Evolutionary conservation across 108 stramenopile species (phyloP), one percentile per base, ranked within the genome.

Genomic region (Pseudonitzschia multiseries): DNA sequence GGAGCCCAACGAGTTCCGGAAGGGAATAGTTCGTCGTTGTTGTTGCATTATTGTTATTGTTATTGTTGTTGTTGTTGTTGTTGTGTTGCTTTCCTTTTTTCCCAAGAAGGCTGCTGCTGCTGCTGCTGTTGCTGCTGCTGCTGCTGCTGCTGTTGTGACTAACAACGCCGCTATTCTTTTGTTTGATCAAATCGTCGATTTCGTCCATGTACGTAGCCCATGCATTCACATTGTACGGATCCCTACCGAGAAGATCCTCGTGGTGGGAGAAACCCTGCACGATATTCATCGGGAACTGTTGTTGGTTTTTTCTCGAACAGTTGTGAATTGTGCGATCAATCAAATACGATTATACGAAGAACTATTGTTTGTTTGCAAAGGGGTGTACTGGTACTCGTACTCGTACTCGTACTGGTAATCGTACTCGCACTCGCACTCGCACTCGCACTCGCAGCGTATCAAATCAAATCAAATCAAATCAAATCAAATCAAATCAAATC

Each of bases 161-260:
- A 26, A 26, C n/a, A 3, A 3, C 9, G 24, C 1, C 14, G 24
- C n/a, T 52, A 8, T 43, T 56, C 70, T 48, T 75, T 57, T 15
- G 43, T 24, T 43, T 76, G 27, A 89, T 71, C 26, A 76, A 42
- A 10, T 85, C 84, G 59, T 94, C 92, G 17, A 94, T 81, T 57
- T 84, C 79, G 14, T 86, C 84, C 56, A 97, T 70, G 64, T 97
- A 99, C 5, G 76, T 48, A 56, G 77, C 62, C 98, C 98, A 99
- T 32, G 80, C 74, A 48, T 76, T 81, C 28, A 98, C 89, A 64
- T 83, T 77, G 79, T 94, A 96, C 4, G 94, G 90, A 61, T 87
- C 77, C 57, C 84, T 72, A 24, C 68, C 22, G 29, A 75, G 71
- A 15, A 20, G 27, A 4, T 83, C 78, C 73, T 83, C 82, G 70